Evolutionary conservation across 345 rosid species (phyloP).

Genomic region (Aquilaria malaccensis): DNA sequence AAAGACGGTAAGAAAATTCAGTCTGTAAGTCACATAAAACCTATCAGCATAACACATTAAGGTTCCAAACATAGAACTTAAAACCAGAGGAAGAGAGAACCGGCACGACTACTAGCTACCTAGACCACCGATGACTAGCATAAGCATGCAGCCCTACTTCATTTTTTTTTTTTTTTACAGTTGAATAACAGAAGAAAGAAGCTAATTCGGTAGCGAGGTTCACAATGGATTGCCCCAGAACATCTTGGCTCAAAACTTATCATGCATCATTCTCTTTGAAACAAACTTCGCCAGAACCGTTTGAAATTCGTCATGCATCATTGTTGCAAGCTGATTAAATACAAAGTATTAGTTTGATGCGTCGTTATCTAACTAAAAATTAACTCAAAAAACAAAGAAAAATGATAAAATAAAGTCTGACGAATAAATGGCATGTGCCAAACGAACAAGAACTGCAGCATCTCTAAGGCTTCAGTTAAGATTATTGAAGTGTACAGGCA

Average conservation of each 20-base stretch:
- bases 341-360: slow-evolving; percentile 14
- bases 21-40: too few species aligned
- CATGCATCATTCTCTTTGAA: slow-evolving; percentile 10
- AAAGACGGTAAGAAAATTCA: too few species aligned
- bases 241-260: neutral
- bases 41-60: too few species aligned
- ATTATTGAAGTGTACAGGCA: slow-evolving; percentile 10
- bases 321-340: slow-evolving; percentile 33
- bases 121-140: too few species aligned
- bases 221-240: neutral
- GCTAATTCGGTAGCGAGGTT: neutral
- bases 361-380: neutral
- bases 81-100: too few species aligned
- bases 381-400: neutral
- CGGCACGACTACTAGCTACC: too few species aligned
- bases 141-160: too few species aligned
- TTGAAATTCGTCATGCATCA: slow-evolving; percentile 39
- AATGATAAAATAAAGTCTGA: neutral
- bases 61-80: too few species aligned
- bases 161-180: neutral
- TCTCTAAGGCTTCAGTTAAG: neutral
- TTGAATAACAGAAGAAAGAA: neutral
- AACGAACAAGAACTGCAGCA: neutral
- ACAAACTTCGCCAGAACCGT: slow-evolving; percentile 10
- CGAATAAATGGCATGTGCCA: slow-evolving; percentile 4